Base-by-base conservation (phyloP, 2,329 filamentous ascomycete species). In the Neopestalotiopsis clavispora region DNA sequence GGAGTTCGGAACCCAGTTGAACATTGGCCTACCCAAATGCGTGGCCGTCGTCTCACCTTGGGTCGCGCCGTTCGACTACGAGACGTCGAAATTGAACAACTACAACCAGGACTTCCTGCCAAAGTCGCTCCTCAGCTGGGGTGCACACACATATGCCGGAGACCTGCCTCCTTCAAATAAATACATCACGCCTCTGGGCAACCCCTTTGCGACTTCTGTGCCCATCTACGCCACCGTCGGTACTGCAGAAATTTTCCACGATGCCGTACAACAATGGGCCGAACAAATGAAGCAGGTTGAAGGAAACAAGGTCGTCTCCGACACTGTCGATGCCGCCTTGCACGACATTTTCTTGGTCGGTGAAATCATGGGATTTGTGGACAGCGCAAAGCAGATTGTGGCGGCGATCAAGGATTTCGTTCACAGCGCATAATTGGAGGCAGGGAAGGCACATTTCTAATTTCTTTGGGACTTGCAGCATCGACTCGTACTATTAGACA, bases 171-270 rank as follows among this genome's bases (percentile, higher is more conserved):
- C 68, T 4, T 66, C 68, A 0, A 65, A 80, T 66, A 77, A 78
- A 28, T 74, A 79, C 64, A 72, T 76, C 1, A 71, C 79, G n/a
- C 75, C 80, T 4, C 85, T 86, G 56, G 70, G 68, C 58, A 82
- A 79, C 0, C 60, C 73, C 0, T 76, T 79, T 4, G 83, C 83
- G 1, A 67, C 86, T 6, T 58, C 72, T 0, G 76, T 78, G 3
- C 83, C 83, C 1, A 60, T 86, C 6, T 85, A 78, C 65, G 77
- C 84, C 12, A 81, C 79, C 60, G 75, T 76, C 0, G 83, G 83
- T 0, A 77, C 78, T 14, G 75, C 73, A 1, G 84, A 86, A 74
- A 68, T 85, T 2, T 71, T 86, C 62, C 82, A 75, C 66, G 77
- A 78, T 61, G 82, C 85, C 64, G 76, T 76, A 20, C 74, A 77